Base-by-base conservation (phyloP, 2,329 filamentous ascomycete species). In the Diaporthe citriasiana region DNA sequence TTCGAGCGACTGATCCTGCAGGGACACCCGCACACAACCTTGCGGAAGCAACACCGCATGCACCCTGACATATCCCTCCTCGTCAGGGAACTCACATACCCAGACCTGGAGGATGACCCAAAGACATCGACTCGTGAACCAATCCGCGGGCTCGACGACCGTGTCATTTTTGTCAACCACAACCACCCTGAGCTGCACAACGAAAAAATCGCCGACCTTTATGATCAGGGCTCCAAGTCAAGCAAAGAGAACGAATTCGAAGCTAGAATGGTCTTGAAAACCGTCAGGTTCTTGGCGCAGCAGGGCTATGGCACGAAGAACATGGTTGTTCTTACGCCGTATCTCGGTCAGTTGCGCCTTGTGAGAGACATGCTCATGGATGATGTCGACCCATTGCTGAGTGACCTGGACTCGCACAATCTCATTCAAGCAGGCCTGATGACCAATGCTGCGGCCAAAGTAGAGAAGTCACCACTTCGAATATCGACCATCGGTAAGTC, bases 291-390 rank as follows among this genome's bases (percentile, higher is more conserved):
- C 76, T 82, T 95, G 0, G 90, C 85, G 0, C 93, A 94, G 75
- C 93, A 95, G 76, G 92, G 92, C 0, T 95, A 95, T 77, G 86
- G 87, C 5, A 90, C 91, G 0, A 85, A 90, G 4, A 83, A 93
- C 2, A 84, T 95, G 15, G 93, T 94, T 0, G 84, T 95, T 0
- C 80, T 95, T 1, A 94, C 92, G 0, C 93, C 93, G 0, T 95
- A 95, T 77, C 84, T 95, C 0, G 93, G 92, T 0, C 93, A 95
- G 76, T 80, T 95, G 0, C 87, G 83, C 3, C 83, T 92, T 0
- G 82, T 95, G 1, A 81, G 83, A 25, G 85, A 90, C 0, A 84
- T 82, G 0, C 82, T 95, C 7, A 82, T 83, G 6, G 81, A 85
- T 13, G 86, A 91, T 0, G 90, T 89, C 65, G 92, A 95, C 75